Conservation (phyloP, 805 yeast genomes). For the Starmerella davenportii region DNA sequence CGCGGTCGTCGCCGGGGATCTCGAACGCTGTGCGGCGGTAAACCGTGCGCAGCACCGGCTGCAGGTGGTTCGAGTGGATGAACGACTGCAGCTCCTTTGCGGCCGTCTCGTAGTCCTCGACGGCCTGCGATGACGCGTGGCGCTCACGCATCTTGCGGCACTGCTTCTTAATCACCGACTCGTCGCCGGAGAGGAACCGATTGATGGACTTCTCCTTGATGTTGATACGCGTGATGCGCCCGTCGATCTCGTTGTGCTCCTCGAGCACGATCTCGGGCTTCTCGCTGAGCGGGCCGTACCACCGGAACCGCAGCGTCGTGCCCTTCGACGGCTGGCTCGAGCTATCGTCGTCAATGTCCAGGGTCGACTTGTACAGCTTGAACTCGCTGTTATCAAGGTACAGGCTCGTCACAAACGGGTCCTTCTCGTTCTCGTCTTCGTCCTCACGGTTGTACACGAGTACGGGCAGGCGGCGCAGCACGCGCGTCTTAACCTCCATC, state of each 20-base stretch:
- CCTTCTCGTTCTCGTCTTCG: conserved; percentile 32
- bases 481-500: conserved; percentile 94
- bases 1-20: conserved; percentile 91
- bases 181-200: conserved; percentile 43
- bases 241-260: conserved; percentile 35
- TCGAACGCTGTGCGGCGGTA: conserved; percentile 91
- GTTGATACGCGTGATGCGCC: conserved; percentile 41
- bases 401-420: conserved; percentile 69
- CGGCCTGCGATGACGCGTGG: conserved; percentile 34
- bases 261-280: conserved; percentile 69
- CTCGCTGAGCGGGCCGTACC: conserved; percentile 69
- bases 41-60: conserved; percentile 73
- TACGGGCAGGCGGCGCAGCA: conserved; percentile 83
- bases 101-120: conserved; percentile 36
- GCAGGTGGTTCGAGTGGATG: conserved; percentile 46
- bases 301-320: conserved; percentile 67
- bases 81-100: conserved; percentile 45
- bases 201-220: conserved; percentile 71
- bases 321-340: conserved; percentile 27
- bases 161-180: conserved; percentile 31
- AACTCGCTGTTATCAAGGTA: conserved; percentile 75
- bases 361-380: conserved; percentile 70
- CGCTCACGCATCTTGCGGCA: conserved; percentile 45
- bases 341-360: conserved; percentile 24
- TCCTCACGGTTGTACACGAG: conserved; percentile 48